phyloP scores from a whole-genome alignment of 257 asterid genomes.

The Nicotiana knightiana region DNA sequence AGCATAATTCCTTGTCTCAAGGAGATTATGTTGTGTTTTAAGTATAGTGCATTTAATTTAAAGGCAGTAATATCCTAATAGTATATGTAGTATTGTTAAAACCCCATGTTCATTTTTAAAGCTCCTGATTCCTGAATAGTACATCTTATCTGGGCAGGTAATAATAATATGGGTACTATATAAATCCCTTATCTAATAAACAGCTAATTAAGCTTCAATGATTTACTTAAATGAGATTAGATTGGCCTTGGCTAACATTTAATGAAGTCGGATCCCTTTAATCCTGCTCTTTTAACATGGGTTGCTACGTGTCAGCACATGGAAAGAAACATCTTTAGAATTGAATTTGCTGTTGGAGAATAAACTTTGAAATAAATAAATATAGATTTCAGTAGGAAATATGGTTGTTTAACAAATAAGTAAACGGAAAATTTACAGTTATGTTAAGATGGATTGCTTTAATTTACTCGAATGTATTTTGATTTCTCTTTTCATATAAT shows the following conservation, averaged over 20 bases:
- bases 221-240: neutral
- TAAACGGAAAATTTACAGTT: neutral
- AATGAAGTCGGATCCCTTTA: slow-evolving; percentile 4
- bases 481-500: neutral
- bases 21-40: slow-evolving; percentile 34
- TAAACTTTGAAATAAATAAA: neutral
- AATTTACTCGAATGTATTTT: neutral
- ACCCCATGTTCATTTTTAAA: slow-evolving; percentile 17
- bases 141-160: slow-evolving; percentile 2
- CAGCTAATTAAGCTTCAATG: neutral
- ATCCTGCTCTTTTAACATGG: slow-evolving; percentile 8
- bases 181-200: neutral
- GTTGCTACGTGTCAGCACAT: neutral
- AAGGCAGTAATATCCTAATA: neutral
- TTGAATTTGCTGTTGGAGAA: neutral
- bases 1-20: slow-evolving; percentile 58
- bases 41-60: neutral
- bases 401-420: neutral
- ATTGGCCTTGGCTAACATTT: neutral
- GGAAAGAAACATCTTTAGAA: neutral
- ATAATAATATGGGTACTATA: neutral
- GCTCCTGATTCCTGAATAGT: neutral
- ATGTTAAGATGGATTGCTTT: neutral
- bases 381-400: neutral
- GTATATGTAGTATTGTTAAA: neutral